These are phyloP conservation scores for Adansonia digitata DNA, from an alignment of 345 rosid genomes.

Conservation along the genomic window DNA sequence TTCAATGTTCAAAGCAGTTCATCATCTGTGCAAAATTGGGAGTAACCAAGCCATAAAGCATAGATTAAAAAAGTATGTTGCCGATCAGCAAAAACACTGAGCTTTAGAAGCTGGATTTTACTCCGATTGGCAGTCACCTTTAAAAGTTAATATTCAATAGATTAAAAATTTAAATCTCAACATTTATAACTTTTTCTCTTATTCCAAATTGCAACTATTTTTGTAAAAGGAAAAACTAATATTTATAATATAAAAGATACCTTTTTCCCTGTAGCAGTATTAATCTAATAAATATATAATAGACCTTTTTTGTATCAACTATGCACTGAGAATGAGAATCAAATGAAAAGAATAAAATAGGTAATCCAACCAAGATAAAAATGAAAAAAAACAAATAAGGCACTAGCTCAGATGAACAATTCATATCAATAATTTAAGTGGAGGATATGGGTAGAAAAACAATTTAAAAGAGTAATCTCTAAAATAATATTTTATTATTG, in stretches of 20 bases:
- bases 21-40: not conserved
- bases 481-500: conserved; percentile 22
- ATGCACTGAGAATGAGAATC: no score
- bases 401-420: not conserved
- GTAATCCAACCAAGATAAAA: not conserved
- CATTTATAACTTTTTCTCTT: no score
- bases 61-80: not conserved
- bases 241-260: not conserved
- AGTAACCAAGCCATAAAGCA: not conserved
- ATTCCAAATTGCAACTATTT: no score
- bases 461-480: conserved; percentile 8
- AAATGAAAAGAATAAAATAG: not conserved
- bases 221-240: no score
- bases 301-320: no score
- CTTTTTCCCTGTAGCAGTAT: not conserved
- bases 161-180: no score
- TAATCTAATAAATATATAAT: not conserved
- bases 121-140: no score
- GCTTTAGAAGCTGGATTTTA: no score
- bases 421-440: not conserved
- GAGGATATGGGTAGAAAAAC: not conserved
- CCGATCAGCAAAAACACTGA: not conserved
- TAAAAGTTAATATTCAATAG: no score
- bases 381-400: not conserved
- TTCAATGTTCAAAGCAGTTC: not conserved